Evolutionary conservation across 208 protist species (phyloP), one percentile per base, ranked within the genome.

Genomic region (Crithidia brevicula): DNA sequence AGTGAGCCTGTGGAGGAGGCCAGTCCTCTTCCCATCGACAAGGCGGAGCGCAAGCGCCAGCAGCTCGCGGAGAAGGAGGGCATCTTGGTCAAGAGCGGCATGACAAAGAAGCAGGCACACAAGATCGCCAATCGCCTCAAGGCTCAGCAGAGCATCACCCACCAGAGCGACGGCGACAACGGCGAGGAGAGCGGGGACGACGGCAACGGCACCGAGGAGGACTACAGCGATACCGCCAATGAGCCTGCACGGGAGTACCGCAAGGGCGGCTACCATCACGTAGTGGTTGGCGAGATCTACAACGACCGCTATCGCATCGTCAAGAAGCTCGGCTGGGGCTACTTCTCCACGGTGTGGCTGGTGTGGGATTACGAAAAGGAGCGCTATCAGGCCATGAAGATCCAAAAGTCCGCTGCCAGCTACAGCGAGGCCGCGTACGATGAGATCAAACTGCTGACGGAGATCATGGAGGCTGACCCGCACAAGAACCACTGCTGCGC

Each of bases 321-420:
- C 20, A 69, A 77, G 53, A 99, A 99, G 79, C 83, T 99, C 1
- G 98, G 98, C 59, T 99, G 98, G 98, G 98, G 98, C 31, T 98
- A 99, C 78, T 99, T 99, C 76, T 99, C 97, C 33, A 99, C 98
- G 0, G 98, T 99, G 23, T 99, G 98, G 98, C 86, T 99, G 13
- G 96, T 93, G 25, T 92, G 87, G 69, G 98, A 99, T 75, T 86
- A 93, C 63, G 97, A 98, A 56, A 94, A 99, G 30, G 91, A 98
- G 54, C 82, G 94, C 22, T 88, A 87, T 62, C 86, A 93, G 58
- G 87, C 95, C 1, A 88, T 88, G 81, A 93, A 97, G 53, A 77
- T 86, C 36, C 86, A 96, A 67, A 91, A 91, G 58, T 91, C 83
- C 11, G 85, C 87, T 0, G 88, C 81, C 43, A 81, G 88, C 68